Evolutionary conservation across 2,329 filamentous ascomycete species (phyloP).

Genomic region (Blumeriella jaapii): DNA sequence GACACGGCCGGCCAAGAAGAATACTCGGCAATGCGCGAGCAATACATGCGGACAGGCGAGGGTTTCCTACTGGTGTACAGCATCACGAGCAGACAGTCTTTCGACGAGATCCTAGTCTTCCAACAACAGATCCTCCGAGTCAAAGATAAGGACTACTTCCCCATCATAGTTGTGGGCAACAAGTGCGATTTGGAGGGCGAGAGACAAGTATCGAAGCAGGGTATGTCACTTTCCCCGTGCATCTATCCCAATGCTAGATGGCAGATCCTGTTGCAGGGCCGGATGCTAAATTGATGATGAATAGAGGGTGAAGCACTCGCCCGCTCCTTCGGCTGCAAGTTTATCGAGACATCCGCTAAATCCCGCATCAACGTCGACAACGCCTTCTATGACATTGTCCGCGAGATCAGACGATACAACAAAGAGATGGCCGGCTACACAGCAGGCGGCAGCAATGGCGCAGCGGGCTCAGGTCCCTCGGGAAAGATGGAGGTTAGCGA

Average conservation of each 20-base stretch:
- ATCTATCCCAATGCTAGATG: not conserved
- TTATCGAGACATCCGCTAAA: slow-evolving; percentile 98
- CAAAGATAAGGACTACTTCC: slow-evolving; percentile 99
- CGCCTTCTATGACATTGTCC: slow-evolving; percentile 96
- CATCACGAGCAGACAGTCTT: slow-evolving; percentile 93
- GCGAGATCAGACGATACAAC: slow-evolving; percentile 97
- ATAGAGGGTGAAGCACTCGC: slow-evolving; percentile 84
- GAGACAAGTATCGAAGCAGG: slow-evolving; percentile 82
- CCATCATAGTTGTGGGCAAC: slow-evolving; percentile 97
- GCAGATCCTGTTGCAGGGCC: no score
- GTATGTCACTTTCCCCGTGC: slow-evolving; percentile 39
- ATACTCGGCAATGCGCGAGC: slow-evolving; percentile 98
- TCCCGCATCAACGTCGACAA: slow-evolving; percentile 97
- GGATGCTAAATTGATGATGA: not conserved
- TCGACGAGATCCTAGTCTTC: slow-evolving; percentile 97
- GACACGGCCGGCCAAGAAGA: slow-evolving; percentile 98
- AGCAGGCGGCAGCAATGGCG: slow-evolving; percentile 50
- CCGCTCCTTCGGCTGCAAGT: slow-evolving; percentile 85
- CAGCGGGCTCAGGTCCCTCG: slow-evolving; percentile 44
- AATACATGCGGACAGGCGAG: slow-evolving; percentile 99
- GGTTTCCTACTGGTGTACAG: slow-evolving; percentile 93
- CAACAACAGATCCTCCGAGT: slow-evolving; percentile 97
- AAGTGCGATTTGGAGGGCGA: slow-evolving; percentile 97
- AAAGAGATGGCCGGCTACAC: slow-evolving; percentile 91
- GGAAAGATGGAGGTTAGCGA: slow-evolving; percentile 70